A percentile compares a stretch with the other conserved stretches of the same genome.
These are phyloP conservation scores for Lentinula sp. DNA, from an alignment of 768 basidiomycete genomes.

Conservation along the genomic window DNA sequence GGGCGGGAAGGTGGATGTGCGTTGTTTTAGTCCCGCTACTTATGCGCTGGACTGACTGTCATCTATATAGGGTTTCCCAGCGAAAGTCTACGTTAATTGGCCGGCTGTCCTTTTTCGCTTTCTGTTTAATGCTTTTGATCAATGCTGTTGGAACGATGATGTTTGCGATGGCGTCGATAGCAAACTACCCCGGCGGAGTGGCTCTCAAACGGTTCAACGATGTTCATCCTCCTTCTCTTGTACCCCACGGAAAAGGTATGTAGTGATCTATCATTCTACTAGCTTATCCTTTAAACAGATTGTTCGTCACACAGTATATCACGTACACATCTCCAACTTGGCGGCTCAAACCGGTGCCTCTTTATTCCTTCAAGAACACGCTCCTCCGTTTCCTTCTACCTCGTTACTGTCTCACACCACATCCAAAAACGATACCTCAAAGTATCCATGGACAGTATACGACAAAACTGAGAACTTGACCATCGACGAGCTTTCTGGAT, in stretches of 20 bases:
- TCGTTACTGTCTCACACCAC: constrained; percentile 8
- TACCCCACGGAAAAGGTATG: constrained; percentile 8
- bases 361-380: constrained; percentile 71
- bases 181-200: constrained; percentile 87
- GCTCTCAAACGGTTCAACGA: constrained; percentile 63
- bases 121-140: constrained; percentile 37
- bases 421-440: constrained; percentile 10
- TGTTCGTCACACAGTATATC: constrained; percentile 25
- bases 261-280: constrained; percentile 15
- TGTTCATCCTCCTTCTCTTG: constrained; percentile 24
- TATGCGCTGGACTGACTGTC: neutral
- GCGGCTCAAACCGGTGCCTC: constrained; percentile 89
- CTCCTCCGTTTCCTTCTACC: constrained; percentile 41
- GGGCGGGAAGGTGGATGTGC: constrained; percentile 60
- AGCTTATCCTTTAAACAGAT: too few species aligned
- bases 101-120: constrained; percentile 35
- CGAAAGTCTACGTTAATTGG: constrained; percentile 44
- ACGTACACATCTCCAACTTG: constrained; percentile 79
- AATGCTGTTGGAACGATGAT: constrained; percentile 53
- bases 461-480: constrained; percentile 75
- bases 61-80: constrained; percentile 30
- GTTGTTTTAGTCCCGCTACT: constrained; percentile 23
- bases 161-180: constrained; percentile 50
- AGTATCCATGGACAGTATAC: constrained; percentile 38
- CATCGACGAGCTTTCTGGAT: constrained; percentile 28